Conservation (phyloP, 768 basidiomycete genomes). For the Rhodotorula babjevae region DNA sequence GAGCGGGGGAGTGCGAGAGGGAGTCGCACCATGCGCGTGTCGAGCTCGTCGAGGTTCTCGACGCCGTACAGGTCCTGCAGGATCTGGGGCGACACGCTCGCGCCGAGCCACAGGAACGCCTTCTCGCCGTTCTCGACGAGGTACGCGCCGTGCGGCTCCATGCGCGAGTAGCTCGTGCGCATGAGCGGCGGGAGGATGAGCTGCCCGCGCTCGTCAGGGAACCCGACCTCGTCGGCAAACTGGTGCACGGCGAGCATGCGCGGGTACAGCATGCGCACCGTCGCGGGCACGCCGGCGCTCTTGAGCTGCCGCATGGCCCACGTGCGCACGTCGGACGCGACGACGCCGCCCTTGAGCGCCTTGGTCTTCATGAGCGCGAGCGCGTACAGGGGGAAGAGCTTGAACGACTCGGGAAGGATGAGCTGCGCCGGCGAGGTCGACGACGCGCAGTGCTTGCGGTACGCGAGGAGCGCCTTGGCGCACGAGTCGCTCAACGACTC, state of each 20-base stretch:
- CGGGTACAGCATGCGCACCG: constrained; percentile 81
- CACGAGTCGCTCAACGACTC: constrained; percentile 80
- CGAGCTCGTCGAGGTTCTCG: constrained; percentile 67
- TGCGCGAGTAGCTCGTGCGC: constrained; percentile 74
- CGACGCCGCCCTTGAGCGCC: constrained; percentile 84
- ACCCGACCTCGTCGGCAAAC: constrained; percentile 63
- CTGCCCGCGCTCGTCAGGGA: constrained; percentile 62
- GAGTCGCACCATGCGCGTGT: constrained; percentile 62
- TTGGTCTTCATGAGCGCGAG: constrained; percentile 81
- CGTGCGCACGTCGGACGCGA: constrained; percentile 90
- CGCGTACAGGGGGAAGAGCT: constrained; percentile 72
- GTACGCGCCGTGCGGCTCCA: constrained; percentile 89
- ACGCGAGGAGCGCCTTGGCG: constrained; percentile 73
- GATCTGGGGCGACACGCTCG: constrained; percentile 71
- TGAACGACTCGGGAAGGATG: constrained; percentile 89
- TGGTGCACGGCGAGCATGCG: constrained; percentile 82
- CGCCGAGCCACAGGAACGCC: constrained; percentile 85
- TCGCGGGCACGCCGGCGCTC: constrained; percentile 62
- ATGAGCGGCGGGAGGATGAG: constrained; percentile 69
- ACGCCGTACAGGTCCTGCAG: constrained; percentile 77
- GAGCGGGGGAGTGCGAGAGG: too few relatives aligned
- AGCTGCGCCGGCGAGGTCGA: constrained; percentile 76
- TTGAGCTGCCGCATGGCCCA: constrained; percentile 72
- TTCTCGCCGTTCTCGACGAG: constrained; percentile 85
- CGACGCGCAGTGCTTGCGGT: constrained; percentile 79